Evolutionary conservation across 805 yeast species (phyloP).

Genomic region (Zygosaccharomyces kombuchaensis): DNA sequence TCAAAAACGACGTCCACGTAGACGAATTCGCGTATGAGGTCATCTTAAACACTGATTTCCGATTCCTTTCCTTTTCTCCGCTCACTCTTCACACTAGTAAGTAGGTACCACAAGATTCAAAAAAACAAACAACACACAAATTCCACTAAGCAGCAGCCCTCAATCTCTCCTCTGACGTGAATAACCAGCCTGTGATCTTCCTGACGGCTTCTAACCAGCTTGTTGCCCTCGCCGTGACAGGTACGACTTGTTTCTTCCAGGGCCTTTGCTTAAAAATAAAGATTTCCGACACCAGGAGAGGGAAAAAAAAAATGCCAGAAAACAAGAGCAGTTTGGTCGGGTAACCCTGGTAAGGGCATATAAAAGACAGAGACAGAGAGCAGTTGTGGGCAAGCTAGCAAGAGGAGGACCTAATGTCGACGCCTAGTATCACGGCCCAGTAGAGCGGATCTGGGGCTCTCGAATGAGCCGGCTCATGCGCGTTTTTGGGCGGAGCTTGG

Average conservation of each 20-base stretch:
- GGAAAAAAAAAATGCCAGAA: not conserved
- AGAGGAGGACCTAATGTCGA: too few relatives aligned
- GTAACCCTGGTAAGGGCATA: not conserved
- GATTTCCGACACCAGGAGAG: slow-evolving; percentile 1
- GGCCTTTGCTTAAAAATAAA: slow-evolving; percentile 4
- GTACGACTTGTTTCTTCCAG: slow-evolving; percentile 1
- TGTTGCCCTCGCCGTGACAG: slow-evolving; percentile 4
- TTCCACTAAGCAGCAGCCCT: not conserved
- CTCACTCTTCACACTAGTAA: not conserved
- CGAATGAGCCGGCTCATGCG: not conserved
- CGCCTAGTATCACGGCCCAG: too few relatives aligned
- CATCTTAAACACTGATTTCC: slow-evolving; percentile 25
- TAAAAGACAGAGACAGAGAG: too few relatives aligned
- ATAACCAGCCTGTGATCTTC: slow-evolving; percentile 1
- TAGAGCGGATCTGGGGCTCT: not conserved
- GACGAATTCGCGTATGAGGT: slow-evolving; percentile 38
- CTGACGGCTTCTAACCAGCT: not conserved
- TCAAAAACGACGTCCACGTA: slow-evolving; percentile 90
- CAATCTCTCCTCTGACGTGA: not conserved
- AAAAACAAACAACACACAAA: not conserved
- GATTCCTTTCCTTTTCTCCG: not conserved
- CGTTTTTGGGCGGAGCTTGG: not conserved
- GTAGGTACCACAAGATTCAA: not conserved
- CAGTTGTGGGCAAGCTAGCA: too few relatives aligned
- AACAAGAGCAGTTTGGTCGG: not conserved